Evolutionary conservation across 1,139 yeast genomes (phyloP).

Genomic region (Nadsonia starkeyi-henricii): DNA sequence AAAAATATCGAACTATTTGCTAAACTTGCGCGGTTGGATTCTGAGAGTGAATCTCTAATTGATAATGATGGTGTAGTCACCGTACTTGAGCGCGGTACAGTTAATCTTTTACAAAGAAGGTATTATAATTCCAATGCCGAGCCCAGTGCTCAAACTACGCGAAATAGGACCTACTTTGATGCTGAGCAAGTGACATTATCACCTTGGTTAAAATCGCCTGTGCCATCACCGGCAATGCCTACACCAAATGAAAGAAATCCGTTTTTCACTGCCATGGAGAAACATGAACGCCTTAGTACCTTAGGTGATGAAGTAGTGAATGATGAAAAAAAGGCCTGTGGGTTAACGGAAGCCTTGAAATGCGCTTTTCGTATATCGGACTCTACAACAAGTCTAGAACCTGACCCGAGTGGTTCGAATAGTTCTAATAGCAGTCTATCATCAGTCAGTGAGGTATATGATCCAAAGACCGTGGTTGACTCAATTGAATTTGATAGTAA

Average conservation of each 20-base stretch:
- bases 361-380: constrained; percentile 17
- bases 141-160: constrained; percentile 1
- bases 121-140: not conserved
- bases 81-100: not conserved
- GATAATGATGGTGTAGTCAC: not conserved
- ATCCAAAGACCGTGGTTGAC: constrained; percentile 10
- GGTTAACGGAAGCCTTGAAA: constrained; percentile 12
- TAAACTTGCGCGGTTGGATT: not conserved
- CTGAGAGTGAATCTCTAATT: not conserved
- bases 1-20: not conserved
- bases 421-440: not conserved
- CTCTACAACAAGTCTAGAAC: not conserved
- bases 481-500: constrained; percentile 19
- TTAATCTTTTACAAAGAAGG: not conserved
- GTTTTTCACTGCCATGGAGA: constrained; percentile 13
- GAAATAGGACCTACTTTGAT: constrained; percentile 11
- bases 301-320: not conserved
- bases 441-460: not conserved
- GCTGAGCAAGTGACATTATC: constrained; percentile 20
- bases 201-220: constrained; percentile 24
- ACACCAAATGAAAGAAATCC: constrained; percentile 16
- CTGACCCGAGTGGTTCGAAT: constrained; percentile 2
- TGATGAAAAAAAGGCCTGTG: not conserved
- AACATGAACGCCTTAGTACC: no score
- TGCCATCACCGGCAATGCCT: constrained; percentile 22